Evolutionary conservation across 805 yeast species (phyloP).

Genomic region (Lachancea thermotolerans): DNA sequence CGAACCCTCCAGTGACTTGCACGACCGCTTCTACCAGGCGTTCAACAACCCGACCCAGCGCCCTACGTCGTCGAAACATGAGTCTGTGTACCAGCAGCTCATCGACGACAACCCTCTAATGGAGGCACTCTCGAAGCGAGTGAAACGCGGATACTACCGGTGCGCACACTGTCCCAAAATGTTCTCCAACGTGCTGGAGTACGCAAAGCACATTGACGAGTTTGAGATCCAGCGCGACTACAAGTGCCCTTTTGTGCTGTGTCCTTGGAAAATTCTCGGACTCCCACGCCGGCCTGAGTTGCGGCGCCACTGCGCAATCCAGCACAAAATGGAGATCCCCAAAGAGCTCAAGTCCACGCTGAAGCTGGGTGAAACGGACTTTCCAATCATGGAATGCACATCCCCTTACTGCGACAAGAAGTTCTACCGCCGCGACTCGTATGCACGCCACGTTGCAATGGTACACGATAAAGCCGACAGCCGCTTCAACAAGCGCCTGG

Average conservation of each 20-base stretch:
- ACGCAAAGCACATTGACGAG: slow-evolving; percentile 41
- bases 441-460: slow-evolving; percentile 44
- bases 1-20: not conserved
- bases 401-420: slow-evolving; percentile 38
- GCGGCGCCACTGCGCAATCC: slow-evolving; percentile 43
- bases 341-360: slow-evolving; percentile 21
- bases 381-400: slow-evolving; percentile 29
- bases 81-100: slow-evolving; percentile 22
- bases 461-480: slow-evolving; percentile 40
- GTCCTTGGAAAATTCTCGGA: slow-evolving; percentile 46
- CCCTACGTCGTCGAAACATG: not conserved
- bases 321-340: slow-evolving; percentile 34
- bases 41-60: slow-evolving; percentile 5
- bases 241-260: slow-evolving; percentile 40
- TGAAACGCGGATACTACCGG: slow-evolving; percentile 39
- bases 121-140: slow-evolving; percentile 27
- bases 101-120: slow-evolving; percentile 24
- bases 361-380: slow-evolving; percentile 26
- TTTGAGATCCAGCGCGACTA: slow-evolving; percentile 33
- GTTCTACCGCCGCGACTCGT: slow-evolving; percentile 49
- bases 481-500: slow-evolving; percentile 35
- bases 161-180: slow-evolving; percentile 42
- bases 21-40: slow-evolving; percentile 3
- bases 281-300: slow-evolving; percentile 44
- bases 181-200: slow-evolving; percentile 34